Conservation (phyloP, 1,284 basidiomycete species). For the Coriolopsis trogii region DNA sequence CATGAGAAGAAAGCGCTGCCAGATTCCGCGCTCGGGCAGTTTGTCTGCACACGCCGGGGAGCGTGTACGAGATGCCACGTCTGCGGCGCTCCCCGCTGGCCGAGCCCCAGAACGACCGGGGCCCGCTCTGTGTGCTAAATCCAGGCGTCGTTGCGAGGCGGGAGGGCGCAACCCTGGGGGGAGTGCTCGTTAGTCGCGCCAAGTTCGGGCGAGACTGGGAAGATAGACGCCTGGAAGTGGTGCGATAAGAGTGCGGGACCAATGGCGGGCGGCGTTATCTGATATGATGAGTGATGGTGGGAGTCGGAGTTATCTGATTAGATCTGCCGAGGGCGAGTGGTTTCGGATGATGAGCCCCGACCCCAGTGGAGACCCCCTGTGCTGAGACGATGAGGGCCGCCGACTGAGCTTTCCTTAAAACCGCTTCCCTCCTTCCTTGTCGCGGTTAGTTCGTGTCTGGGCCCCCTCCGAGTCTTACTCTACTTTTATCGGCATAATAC, state of each 20-base stretch:
- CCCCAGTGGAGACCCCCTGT: slow-evolving; percentile 1
- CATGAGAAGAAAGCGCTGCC: background rate
- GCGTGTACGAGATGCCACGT: slow-evolving; percentile 1
- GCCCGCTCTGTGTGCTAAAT: background rate
- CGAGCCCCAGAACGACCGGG: slow-evolving; percentile 1
- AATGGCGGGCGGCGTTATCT: slow-evolving; percentile 23
- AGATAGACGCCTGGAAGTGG: background rate
- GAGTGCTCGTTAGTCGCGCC: background rate
- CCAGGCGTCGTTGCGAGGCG: background rate
- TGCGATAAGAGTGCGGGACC: slow-evolving; percentile 5
- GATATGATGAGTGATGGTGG: slow-evolving; percentile 24
- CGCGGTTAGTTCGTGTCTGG: slow-evolving; percentile 16
- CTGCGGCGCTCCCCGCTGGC: background rate
- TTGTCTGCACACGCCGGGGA: slow-evolving; percentile 4
- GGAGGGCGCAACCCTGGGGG: background rate
- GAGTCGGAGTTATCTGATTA: slow-evolving; percentile 21
- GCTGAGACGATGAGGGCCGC: background rate
- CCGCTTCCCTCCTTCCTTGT: slow-evolving; percentile 17
- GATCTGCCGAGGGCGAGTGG: slow-evolving; percentile 11
- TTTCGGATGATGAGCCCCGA: slow-evolving; percentile 5
- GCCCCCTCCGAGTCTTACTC: slow-evolving; percentile 18
- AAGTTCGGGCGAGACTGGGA: background rate
- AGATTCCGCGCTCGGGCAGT: background rate
- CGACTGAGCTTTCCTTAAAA: slow-evolving; percentile 15
- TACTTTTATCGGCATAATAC: slow-evolving; percentile 24